Evolutionary conservation across 2,329 filamentous ascomycete species (phyloP).

Genomic region (Bipolaris oryzae): DNA sequence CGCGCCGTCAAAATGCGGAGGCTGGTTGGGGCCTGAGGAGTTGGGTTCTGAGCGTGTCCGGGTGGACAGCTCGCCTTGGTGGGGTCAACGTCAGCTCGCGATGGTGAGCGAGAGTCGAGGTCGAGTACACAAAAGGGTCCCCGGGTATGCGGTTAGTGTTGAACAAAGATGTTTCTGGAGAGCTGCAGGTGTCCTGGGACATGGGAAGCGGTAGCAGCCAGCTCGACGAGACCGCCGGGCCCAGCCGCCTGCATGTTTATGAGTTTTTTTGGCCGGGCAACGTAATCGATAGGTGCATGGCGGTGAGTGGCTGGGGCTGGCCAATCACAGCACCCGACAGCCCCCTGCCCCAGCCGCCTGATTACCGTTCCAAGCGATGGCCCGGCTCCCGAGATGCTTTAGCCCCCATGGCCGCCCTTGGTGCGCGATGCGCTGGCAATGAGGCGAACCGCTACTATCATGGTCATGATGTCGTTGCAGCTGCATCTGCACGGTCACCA

Average conservation of each 20-base stretch:
- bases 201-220: constrained; percentile 30
- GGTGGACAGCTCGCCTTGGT: constrained; percentile 39
- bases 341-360: constrained; percentile 24
- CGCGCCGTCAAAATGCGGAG: constrained; percentile 26
- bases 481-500: not conserved
- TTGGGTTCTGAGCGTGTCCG: constrained; percentile 38
- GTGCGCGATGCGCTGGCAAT: constrained; percentile 18
- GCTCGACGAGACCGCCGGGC: constrained; percentile 27
- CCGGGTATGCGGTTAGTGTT: constrained; percentile 7
- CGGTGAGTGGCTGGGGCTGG: constrained; percentile 24
- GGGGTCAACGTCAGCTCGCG: constrained; percentile 32
- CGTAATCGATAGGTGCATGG: constrained; percentile 30
- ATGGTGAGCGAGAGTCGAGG: constrained; percentile 27
- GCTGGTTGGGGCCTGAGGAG: constrained; percentile 27
- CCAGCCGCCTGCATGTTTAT: constrained; percentile 27
- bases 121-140: constrained; percentile 11
- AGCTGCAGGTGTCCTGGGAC: constrained; percentile 23
- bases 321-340: constrained; percentile 25
- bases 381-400: constrained; percentile 13
- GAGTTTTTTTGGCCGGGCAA: constrained; percentile 32
- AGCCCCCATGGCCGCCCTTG: constrained; percentile 6
- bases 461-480: not conserved
- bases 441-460: constrained; percentile 7
- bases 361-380: constrained; percentile 6
- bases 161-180: constrained; percentile 4